A percentile compares a stretch with the other conserved stretches of the same genome.
Conservation (phyloP, 805 yeast species). For the Yarrowia deformans region DNA sequence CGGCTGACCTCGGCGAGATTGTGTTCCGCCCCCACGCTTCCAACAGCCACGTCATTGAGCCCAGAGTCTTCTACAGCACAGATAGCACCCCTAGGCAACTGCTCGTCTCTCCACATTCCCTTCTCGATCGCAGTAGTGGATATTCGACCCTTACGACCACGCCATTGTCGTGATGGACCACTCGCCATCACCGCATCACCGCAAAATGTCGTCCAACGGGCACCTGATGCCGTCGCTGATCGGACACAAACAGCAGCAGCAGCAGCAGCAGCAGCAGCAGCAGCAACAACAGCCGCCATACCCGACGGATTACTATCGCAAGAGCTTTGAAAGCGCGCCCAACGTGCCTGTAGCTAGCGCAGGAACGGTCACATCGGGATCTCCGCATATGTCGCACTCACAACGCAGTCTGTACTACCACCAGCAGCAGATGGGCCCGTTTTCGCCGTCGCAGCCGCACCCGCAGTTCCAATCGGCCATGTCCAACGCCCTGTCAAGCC, state of each 20-base stretch:
- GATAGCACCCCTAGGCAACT: too few relatives aligned
- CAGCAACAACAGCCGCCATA: slow-evolving; percentile 11
- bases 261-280: slow-evolving; percentile 29
- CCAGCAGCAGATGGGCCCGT: slow-evolving; percentile 29
- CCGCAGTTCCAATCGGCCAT: slow-evolving; percentile 16
- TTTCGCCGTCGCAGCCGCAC: slow-evolving; percentile 33
- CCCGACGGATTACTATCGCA: slow-evolving; percentile 17
- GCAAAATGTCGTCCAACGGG: slow-evolving; percentile 22
- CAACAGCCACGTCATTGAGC: too few relatives aligned
- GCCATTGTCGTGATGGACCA: background rate
- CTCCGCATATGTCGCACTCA: slow-evolving; percentile 28
- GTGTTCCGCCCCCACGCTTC: background rate
- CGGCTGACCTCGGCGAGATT: background rate
- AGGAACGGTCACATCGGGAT: background rate
- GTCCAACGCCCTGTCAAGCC: background rate
- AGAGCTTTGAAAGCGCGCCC: slow-evolving; percentile 11
- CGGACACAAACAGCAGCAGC: slow-evolving; percentile 17
- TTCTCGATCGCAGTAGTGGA: background rate
- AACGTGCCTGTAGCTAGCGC: background rate
- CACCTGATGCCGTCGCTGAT: slow-evolving; percentile 23
- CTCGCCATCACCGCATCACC: slow-evolving; percentile 33
- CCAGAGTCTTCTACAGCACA: too few relatives aligned
- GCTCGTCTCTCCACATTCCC: background rate
- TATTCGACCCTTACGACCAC: background rate
- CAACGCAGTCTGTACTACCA: slow-evolving; percentile 32